Percentiles rank a stretch among this genome's conserved stretches.
phyloP scores from a whole-genome alignment of 768 basidiomycete species.

The Boletus rufocinnamomeus region DNA sequence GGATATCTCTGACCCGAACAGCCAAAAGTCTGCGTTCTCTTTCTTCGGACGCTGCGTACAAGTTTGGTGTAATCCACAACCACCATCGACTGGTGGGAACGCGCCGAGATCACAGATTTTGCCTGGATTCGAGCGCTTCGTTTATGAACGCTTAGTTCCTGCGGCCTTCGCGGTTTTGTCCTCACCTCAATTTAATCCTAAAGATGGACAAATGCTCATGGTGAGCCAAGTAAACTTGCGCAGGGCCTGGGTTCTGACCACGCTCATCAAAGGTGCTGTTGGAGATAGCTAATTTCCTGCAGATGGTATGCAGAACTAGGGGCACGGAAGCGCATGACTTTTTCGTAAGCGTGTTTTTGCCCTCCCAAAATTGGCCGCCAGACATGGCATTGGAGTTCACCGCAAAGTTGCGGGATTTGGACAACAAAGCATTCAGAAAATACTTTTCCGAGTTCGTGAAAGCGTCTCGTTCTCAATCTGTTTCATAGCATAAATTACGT shows the following conservation, averaged over 20 bases:
- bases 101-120: slow-evolving; percentile 43
- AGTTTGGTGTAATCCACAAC: slow-evolving; percentile 63
- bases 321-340: slow-evolving; percentile 83
- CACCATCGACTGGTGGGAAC: slow-evolving; percentile 36
- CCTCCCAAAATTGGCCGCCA: slow-evolving; percentile 84
- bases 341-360: slow-evolving; percentile 77
- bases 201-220: slow-evolving; percentile 83
- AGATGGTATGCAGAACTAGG: slow-evolving; percentile 73
- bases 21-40: slow-evolving; percentile 77
- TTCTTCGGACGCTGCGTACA: slow-evolving; percentile 73
- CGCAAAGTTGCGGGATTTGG: slow-evolving; percentile 70
- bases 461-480: slow-evolving; percentile 55
- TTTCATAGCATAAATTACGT: slow-evolving; percentile 45
- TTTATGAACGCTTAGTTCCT: slow-evolving; percentile 85
- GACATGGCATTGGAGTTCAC: slow-evolving; percentile 78
- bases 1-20: slow-evolving; percentile 71
- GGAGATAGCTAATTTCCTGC: slow-evolving; percentile 86
- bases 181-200: slow-evolving; percentile 77
- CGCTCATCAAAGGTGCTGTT: slow-evolving; percentile 65
- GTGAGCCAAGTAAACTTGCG: slow-evolving; percentile 46
- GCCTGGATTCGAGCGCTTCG: slow-evolving; percentile 90
- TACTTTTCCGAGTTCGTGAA: slow-evolving; percentile 86
- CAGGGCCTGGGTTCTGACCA: background rate
- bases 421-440: slow-evolving; percentile 77
- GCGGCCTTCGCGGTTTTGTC: slow-evolving; percentile 81